Evolutionary conservation across 2,329 filamentous ascomycete genomes (phyloP).

Genomic region (Myotisia sp.): DNA sequence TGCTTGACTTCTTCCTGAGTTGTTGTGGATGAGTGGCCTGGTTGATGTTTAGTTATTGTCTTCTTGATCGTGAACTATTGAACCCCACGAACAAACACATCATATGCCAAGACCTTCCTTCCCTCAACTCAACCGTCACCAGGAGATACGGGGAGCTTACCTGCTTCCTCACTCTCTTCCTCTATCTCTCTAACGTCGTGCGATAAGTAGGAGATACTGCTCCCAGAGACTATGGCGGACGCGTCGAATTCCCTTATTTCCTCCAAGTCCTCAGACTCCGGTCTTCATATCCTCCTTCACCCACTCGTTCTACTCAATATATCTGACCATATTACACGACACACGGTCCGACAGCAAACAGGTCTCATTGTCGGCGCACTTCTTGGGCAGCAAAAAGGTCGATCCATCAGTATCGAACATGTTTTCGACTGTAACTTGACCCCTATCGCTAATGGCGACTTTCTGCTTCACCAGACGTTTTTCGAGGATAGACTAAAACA

Average conservation of each 20-base stretch:
- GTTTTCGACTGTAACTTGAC: slow-evolving; percentile 67
- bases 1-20: background rate
- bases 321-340: slow-evolving; percentile 89
- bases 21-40: background rate
- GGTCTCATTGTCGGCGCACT: slow-evolving; percentile 74
- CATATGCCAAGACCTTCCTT: slow-evolving; percentile 8
- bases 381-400: slow-evolving; percentile 82
- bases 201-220: background rate
- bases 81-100: slow-evolving; percentile 12
- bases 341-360: slow-evolving; percentile 59
- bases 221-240: slow-evolving; percentile 33
- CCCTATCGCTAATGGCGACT: slow-evolving; percentile 39
- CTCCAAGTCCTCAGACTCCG: slow-evolving; percentile 54
- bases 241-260: slow-evolving; percentile 47
- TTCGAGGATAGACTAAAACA: slow-evolving; percentile 69
- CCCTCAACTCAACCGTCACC: slow-evolving; percentile 12
- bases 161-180: background rate
- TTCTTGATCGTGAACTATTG: background rate
- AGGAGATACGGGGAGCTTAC: background rate
- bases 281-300: slow-evolving; percentile 70
- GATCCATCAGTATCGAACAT: slow-evolving; percentile 81
- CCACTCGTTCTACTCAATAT: slow-evolving; percentile 91
- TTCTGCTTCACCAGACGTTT: slow-evolving; percentile 53
- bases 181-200: background rate
- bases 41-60: background rate